Conservation (phyloP, 2,329 filamentous ascomycete genomes). For the Diaporthe sp. region DNA sequence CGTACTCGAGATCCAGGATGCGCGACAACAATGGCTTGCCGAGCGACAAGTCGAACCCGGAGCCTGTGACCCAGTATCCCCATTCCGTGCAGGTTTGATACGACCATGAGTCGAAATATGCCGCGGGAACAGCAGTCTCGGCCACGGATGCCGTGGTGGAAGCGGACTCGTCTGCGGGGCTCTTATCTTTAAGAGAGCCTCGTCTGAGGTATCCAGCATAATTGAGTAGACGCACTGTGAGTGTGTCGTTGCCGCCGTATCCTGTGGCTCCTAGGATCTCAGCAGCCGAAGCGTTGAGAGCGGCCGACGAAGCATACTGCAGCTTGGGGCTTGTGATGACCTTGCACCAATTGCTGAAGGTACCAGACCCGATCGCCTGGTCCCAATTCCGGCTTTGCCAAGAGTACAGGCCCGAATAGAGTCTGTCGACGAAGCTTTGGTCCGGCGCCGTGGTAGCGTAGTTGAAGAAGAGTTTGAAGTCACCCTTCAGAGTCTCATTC, state of each 20-base stretch:
- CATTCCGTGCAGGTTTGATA: slow-evolving; percentile 74
- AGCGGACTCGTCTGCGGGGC: slow-evolving; percentile 41
- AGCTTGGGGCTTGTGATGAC: background rate
- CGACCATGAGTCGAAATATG: slow-evolving; percentile 60
- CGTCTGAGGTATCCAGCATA: background rate
- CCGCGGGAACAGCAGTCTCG: slow-evolving; percentile 50
- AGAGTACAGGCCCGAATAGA: slow-evolving; percentile 55
- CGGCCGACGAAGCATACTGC: background rate
- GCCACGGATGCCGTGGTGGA: slow-evolving; percentile 45
- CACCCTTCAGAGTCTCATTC: slow-evolving; percentile 54
- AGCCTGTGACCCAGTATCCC: slow-evolving; percentile 83
- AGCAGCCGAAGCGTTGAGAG: background rate
- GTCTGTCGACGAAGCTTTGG: slow-evolving; percentile 60
- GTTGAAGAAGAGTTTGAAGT: slow-evolving; percentile 60
- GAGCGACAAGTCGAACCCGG: slow-evolving; percentile 71
- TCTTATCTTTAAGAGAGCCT: background rate
- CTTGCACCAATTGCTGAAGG: slow-evolving; percentile 45
- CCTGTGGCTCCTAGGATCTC: slow-evolving; percentile 2
- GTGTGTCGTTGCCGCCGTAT: background rate
- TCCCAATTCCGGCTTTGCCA: slow-evolving; percentile 68
- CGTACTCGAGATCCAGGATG: slow-evolving; percentile 72
- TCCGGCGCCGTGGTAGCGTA: slow-evolving; percentile 56
- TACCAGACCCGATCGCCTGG: slow-evolving; percentile 54
- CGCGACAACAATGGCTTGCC: slow-evolving; percentile 78
- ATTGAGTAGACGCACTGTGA: background rate